These are phyloP conservation scores for Lepiota subincarnata DNA, from an alignment of 768 basidiomycete species.

Conservation along the genomic window DNA sequence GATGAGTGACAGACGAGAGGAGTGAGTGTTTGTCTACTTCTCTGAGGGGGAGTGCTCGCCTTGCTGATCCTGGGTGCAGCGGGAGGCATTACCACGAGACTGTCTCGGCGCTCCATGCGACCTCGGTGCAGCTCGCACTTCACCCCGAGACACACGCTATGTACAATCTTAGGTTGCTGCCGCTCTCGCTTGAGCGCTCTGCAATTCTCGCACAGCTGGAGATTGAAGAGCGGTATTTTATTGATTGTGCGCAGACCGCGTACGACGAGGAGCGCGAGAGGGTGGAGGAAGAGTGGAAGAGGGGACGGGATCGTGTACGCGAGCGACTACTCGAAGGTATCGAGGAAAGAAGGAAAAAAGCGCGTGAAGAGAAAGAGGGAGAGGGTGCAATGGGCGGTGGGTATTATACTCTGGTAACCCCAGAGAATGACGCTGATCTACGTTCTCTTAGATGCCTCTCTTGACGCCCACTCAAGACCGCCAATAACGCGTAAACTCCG, in stretches of 20 bases:
- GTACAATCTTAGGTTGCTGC: constrained; percentile 71
- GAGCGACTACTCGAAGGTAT: constrained; percentile 81
- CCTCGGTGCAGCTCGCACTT: constrained; percentile 59
- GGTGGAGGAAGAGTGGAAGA: constrained; percentile 80
- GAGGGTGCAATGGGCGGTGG: constrained; percentile 72
- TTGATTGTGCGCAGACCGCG: constrained; percentile 62
- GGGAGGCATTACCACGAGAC: constrained; percentile 60
- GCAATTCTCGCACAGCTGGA: constrained; percentile 64
- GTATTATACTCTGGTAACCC: constrained; percentile 20
- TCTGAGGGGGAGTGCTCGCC: neutral
- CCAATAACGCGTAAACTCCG: constrained; percentile 83
- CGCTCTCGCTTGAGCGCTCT: constrained; percentile 71
- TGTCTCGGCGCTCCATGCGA: constrained; percentile 54
- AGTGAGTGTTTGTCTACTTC: constrained; percentile 39
- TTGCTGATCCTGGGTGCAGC: constrained; percentile 28
- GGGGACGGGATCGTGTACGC: constrained; percentile 68
- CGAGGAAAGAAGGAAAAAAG: constrained; percentile 73
- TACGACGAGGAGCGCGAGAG: constrained; percentile 75
- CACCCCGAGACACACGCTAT: constrained; percentile 62
- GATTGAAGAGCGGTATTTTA: constrained; percentile 63
- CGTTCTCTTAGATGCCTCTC: constrained; percentile 52
- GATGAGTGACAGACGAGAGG: constrained; percentile 69
- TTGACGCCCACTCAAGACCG: constrained; percentile 73
- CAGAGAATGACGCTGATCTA: constrained; percentile 4
- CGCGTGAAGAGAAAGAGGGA: constrained; percentile 85